Conservation (phyloP, 257 asterid genomes). For the Gynochthodes officinalis region DNA sequence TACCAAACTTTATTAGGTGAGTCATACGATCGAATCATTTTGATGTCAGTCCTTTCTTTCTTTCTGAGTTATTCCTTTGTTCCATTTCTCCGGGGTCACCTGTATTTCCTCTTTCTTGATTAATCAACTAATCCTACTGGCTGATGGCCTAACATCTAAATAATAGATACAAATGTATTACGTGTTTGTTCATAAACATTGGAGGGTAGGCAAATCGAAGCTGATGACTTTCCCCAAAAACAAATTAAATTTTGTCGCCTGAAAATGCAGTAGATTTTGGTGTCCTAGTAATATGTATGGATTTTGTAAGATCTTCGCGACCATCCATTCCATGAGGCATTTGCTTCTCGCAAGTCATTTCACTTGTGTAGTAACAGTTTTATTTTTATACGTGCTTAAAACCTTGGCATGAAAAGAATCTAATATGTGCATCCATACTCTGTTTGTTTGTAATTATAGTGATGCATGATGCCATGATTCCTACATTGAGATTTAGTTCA, state of each 20-base stretch:
- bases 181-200: background rate
- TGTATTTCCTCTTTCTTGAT: background rate
- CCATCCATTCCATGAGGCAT: background rate
- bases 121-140: too few relatives aligned
- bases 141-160: too few relatives aligned
- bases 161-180: background rate
- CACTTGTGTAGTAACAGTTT: too few relatives aligned
- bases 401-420: too few relatives aligned
- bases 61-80: background rate
- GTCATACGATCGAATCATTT: background rate
- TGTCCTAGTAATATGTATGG: background rate
- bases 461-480: too few relatives aligned
- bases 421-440: too few relatives aligned
- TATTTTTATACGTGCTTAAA: too few relatives aligned
- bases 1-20: slow-evolving; percentile 8
- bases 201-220: background rate
- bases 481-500: too few relatives aligned
- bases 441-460: too few relatives aligned
- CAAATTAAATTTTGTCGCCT: background rate
- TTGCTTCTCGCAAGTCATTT: too few relatives aligned
- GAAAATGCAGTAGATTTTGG: background rate
- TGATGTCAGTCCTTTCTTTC: too few relatives aligned
- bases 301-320: too few relatives aligned
- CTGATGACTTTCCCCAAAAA: background rate
- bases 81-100: background rate